A percentile compares a stretch with the other conserved stretches of the same genome.
These are phyloP conservation scores for Madurella fahalii DNA, from an alignment of 2,329 filamentous ascomycete genomes.

Conservation along the genomic window DNA sequence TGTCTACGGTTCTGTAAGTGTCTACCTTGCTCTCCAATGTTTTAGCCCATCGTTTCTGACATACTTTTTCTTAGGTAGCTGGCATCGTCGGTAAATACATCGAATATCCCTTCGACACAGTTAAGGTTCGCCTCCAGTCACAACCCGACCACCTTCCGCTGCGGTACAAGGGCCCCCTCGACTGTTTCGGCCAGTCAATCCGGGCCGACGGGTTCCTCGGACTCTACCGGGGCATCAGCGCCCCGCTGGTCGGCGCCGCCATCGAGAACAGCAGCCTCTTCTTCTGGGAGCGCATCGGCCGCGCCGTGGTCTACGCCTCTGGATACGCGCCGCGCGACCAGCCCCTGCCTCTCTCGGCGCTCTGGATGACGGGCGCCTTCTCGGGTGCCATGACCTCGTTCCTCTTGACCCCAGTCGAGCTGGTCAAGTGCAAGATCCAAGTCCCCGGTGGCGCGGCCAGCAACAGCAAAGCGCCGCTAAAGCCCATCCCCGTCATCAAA, in stretches of 20 bases:
- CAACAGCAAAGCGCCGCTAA: conserved; percentile 44
- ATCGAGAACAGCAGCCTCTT: conserved; percentile 91
- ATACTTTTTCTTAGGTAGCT: conserved; percentile 52
- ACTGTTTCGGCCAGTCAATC: conserved; percentile 89
- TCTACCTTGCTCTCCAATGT: neutral
- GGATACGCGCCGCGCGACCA: conserved; percentile 49
- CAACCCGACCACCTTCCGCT: conserved; percentile 81
- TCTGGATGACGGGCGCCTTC: conserved; percentile 77
- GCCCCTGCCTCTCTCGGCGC: conserved; percentile 66
- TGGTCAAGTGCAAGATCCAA: conserved; percentile 98
- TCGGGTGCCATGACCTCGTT: conserved; percentile 87
- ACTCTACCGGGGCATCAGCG: conserved; percentile 88
- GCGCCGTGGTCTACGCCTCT: conserved; percentile 57
- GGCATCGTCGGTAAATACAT: conserved; percentile 92
- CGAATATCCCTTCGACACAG: conserved; percentile 97
- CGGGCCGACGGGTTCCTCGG: conserved; percentile 72
- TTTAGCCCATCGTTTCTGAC: conserved; percentile 15
- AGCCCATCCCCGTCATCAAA: conserved; percentile 66
- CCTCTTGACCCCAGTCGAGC: conserved; percentile 88
- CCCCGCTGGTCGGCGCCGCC: conserved; percentile 84
- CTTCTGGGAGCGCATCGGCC: conserved; percentile 78
- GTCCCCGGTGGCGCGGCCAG: conserved; percentile 48
- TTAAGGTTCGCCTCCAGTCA: conserved; percentile 97
- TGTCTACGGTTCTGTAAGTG: conserved; percentile 74
- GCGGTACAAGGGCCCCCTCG: conserved; percentile 78